Base-by-base conservation (phyloP, 2,329 filamentous ascomycete species). In the Talaromyces verruculosus region DNA sequence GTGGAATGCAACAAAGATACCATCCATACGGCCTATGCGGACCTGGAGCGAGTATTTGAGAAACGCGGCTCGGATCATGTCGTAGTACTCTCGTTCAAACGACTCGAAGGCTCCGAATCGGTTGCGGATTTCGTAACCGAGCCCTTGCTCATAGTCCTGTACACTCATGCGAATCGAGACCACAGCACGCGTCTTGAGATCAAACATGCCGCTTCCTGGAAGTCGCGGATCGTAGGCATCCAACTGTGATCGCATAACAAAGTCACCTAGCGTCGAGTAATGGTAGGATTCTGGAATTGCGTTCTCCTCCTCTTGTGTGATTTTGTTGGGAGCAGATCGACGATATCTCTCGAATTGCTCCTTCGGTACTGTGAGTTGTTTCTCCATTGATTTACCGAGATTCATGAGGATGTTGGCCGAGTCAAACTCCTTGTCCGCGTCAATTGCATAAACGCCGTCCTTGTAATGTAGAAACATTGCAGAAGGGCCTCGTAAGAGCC, bases 21-120 rank as follows among this genome's bases (percentile, higher is more conserved):
- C 95, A 75, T 99, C 94, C 96, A 99, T 99, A 60, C 93, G 89
- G 19, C 96, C 95, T 87, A 99, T 96, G 53, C 95, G 91, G 33
- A 94, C 96, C 79, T 99, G 95, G 35, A 99, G 83, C 10, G 93
- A 97, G 77, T 99, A 99, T 75, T 99, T 99, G 64, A 99, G 82
- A 80, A 99, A 94, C 0, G 94, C 95, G 1, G 93, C 87, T 63
- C 96, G 87, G 67, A 96, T 94, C 93, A 99, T 96, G 77, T 99
- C 95, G 76, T 90, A 96, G 77, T 95, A 97, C 74, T 99, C 96
- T 66, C 93, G 88, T 79, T 99, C 95, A 76, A 90, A 99, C 0
- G 94, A 98, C 76, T 96, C 90, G 84, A 86, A 99, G 66, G 88
- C 83, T 17, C 96, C 96, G 63, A 88, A 87, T 0, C 87, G 87